phyloP scores from a whole-genome alignment of 2,329 filamentous ascomycete genomes.

The Pseudogymnoascus sp. region DNA sequence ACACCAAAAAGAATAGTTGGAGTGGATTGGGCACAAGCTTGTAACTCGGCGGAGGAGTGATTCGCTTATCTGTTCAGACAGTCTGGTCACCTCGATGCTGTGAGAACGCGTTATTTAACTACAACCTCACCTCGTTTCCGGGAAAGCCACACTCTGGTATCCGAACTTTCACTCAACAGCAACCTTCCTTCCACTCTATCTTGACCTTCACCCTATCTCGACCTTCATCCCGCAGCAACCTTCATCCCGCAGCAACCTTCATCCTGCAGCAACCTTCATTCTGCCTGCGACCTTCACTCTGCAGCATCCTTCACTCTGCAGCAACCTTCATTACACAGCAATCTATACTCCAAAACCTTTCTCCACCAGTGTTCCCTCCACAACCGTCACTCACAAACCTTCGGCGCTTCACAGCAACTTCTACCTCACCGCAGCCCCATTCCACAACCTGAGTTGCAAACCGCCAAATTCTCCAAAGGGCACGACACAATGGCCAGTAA shows the following conservation, averaged over 20 bases:
- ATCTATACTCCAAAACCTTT: not conserved
- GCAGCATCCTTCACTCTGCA: not conserved
- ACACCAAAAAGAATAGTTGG: not conserved
- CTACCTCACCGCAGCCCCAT: not conserved
- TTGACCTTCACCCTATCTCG: too few relatives aligned
- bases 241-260: too few relatives aligned
- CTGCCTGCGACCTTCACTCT: not conserved
- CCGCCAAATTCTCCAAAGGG: not conserved
- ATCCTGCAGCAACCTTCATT: not conserved
- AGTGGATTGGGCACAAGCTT: not conserved
- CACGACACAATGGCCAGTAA: not conserved
- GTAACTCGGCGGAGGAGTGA: not conserved
- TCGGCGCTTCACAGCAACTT: not conserved
- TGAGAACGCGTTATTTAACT: too few relatives aligned
- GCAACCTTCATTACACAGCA: not conserved
- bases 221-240: too few relatives aligned
- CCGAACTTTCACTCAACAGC: not conserved
- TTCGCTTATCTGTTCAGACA: not conserved
- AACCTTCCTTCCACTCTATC: not conserved
- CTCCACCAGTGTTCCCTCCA: not conserved
- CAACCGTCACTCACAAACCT: not conserved
- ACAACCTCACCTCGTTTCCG: not conserved
- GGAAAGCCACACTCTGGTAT: not conserved
- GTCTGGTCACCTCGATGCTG: not conserved
- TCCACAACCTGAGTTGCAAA: not conserved